Evolutionary conservation across 805 yeast species (phyloP).

Genomic region (Schizosaccharomyces lindneri): DNA sequence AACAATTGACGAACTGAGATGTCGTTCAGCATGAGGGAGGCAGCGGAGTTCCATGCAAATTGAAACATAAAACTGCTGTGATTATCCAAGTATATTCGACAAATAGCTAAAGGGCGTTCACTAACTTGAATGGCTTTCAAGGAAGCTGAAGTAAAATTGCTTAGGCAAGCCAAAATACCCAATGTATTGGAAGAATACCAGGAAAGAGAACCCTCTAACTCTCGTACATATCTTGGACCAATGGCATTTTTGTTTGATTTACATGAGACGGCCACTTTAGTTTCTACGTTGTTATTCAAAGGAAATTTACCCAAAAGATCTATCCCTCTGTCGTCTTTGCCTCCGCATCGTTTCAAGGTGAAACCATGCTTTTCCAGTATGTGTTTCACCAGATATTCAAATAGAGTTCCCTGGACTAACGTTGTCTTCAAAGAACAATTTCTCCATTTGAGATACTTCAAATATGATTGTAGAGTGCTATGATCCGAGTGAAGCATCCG

Average conservation of each 20-base stretch:
- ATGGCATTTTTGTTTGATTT: conserved; percentile 17
- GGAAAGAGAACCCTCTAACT: conserved; percentile 8
- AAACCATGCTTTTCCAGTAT: conserved; percentile 5
- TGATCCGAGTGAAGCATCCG: no score
- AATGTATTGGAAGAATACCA: conserved; percentile 4
- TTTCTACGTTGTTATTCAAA: neutral
- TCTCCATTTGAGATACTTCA: no score
- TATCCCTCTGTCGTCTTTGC: conserved; percentile 9
- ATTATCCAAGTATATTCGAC: conserved; percentile 3
- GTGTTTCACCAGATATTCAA: conserved; percentile 8
- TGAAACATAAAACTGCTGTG: conserved; percentile 6
- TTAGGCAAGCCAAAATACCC: conserved; percentile 7
- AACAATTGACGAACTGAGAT: neutral
- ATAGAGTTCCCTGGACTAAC: conserved; percentile 9
- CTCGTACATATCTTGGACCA: conserved; percentile 19
- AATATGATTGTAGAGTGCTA: no score
- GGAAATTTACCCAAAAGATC: conserved; percentile 9
- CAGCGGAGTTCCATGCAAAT: conserved; percentile 7
- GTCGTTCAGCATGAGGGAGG: conserved; percentile 4
- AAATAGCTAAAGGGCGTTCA: conserved; percentile 5
- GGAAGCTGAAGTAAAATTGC: conserved; percentile 6
- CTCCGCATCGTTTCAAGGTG: conserved; percentile 9
- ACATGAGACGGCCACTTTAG: conserved; percentile 8
- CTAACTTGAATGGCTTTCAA: neutral
- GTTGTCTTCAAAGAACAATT: conserved; percentile 5